phyloP scores from a whole-genome alignment of 1,284 basidiomycete species.

The Apiotrichum sp. region DNA sequence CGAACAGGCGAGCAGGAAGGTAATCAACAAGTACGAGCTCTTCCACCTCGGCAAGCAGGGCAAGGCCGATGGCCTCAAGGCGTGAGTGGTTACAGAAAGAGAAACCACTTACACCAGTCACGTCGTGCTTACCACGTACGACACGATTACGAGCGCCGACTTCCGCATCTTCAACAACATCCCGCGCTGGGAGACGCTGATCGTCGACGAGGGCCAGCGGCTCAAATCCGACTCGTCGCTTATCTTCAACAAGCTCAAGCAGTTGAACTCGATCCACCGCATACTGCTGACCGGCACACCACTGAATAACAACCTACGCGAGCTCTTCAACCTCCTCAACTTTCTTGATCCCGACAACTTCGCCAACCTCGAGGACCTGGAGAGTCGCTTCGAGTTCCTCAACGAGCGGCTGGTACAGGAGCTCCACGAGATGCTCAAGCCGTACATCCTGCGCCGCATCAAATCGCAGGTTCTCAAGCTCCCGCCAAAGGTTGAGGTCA shows the following conservation, averaged over 20 bases:
- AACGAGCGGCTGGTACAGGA: slow-evolving; percentile 70
- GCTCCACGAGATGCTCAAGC: slow-evolving; percentile 68
- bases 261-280: slow-evolving; percentile 70
- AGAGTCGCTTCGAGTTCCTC: slow-evolving; percentile 63
- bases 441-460: slow-evolving; percentile 86
- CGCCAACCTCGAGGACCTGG: slow-evolving; percentile 56
- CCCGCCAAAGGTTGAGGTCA: slow-evolving; percentile 72
- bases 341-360: slow-evolving; percentile 73
- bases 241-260: slow-evolving; percentile 75
- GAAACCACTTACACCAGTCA: slow-evolving; percentile 48
- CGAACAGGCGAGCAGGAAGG: slow-evolving; percentile 60
- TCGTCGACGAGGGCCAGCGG: slow-evolving; percentile 90
- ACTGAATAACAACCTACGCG: slow-evolving; percentile 91
- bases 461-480: slow-evolving; percentile 88
- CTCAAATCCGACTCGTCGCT: slow-evolving; percentile 65
- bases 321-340: slow-evolving; percentile 90
- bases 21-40: slow-evolving; percentile 77
- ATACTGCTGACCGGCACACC: slow-evolving; percentile 94
- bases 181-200: slow-evolving; percentile 83
- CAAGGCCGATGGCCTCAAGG: slow-evolving; percentile 42
- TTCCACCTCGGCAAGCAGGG: slow-evolving; percentile 52
- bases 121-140: slow-evolving; percentile 85
- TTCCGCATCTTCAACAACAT: slow-evolving; percentile 71
- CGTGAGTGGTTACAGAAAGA: slow-evolving; percentile 24
- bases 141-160: slow-evolving; percentile 65